Evolutionary conservation across 805 yeast genomes (phyloP).

Genomic region (Yarrowia deformans): DNA sequence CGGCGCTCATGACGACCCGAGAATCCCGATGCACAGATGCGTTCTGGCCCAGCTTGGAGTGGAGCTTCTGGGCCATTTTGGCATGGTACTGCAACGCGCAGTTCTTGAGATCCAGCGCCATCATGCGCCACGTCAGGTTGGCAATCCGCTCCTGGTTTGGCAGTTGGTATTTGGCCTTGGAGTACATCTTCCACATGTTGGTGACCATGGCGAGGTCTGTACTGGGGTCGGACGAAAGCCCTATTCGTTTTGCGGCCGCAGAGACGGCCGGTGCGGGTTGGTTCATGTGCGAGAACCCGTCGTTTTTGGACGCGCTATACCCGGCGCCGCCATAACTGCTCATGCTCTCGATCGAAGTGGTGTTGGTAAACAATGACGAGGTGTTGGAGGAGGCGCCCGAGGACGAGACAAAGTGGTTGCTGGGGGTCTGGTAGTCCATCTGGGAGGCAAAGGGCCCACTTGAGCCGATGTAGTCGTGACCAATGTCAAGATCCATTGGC

Average conservation of each 20-base stretch:
- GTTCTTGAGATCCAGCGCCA: slow-evolving; percentile 51
- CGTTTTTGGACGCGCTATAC: neutral
- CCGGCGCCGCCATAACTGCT: slow-evolving; percentile 8
- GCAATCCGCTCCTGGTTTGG: slow-evolving; percentile 82
- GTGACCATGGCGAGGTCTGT: slow-evolving; percentile 30
- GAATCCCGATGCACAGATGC: slow-evolving; percentile 4
- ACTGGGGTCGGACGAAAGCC: slow-evolving; percentile 5
- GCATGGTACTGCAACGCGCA: slow-evolving; percentile 28
- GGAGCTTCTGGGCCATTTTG: slow-evolving; percentile 34
- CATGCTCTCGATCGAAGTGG: slow-evolving; percentile 31
- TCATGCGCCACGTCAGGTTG: slow-evolving; percentile 87
- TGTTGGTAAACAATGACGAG: slow-evolving; percentile 18
- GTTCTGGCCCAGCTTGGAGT: slow-evolving; percentile 17
- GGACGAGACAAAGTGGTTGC: slow-evolving; percentile 12
- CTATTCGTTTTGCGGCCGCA: neutral
- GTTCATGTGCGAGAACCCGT: neutral
- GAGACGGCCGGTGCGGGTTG: neutral
- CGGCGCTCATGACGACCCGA: slow-evolving; percentile 8
- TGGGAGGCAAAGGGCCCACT: neutral
- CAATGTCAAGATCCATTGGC: slow-evolving; percentile 34
- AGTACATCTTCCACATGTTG: slow-evolving; percentile 77
- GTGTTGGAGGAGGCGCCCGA: slow-evolving; percentile 27
- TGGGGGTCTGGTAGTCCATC: slow-evolving; percentile 7
- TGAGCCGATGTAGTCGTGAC: slow-evolving; percentile 16
- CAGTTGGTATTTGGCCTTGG: slow-evolving; percentile 72